Percentiles rank a stretch among this genome's conserved stretches.
Conservation (phyloP, 1,284 basidiomycete species). For the Austroboletus novae-zelandiae region DNA sequence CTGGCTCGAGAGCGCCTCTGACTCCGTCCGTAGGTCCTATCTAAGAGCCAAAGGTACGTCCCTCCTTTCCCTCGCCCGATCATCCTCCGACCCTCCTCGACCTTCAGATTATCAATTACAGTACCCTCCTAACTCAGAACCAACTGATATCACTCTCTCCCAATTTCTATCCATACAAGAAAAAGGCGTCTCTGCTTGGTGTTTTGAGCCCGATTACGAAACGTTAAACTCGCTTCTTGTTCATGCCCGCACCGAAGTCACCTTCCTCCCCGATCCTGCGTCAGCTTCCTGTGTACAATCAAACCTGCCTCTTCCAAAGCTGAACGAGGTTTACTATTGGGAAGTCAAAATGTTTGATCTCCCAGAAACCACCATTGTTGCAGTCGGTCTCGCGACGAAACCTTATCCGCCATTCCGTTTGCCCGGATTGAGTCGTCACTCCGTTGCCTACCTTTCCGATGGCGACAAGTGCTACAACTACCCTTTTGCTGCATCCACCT, state of each 20-base stretch:
- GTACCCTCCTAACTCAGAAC: slow-evolving; percentile 88
- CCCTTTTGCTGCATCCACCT: slow-evolving; percentile 87
- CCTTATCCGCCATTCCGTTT: slow-evolving; percentile 92
- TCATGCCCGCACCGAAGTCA: slow-evolving; percentile 91
- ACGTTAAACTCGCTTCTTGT: slow-evolving; percentile 88
- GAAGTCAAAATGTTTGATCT: slow-evolving; percentile 98
- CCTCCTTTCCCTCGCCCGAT: slow-evolving; percentile 1
- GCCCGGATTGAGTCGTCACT: slow-evolving; percentile 86
- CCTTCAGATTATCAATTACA: slow-evolving; percentile 81
- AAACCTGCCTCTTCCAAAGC: slow-evolving; percentile 89
- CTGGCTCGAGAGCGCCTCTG: slow-evolving; percentile 87
- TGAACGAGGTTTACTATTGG: slow-evolving; percentile 98
- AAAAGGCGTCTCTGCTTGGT: slow-evolving; percentile 97
- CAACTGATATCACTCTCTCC: slow-evolving; percentile 94
- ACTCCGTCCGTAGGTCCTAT: slow-evolving; percentile 71
- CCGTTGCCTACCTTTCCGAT: slow-evolving; percentile 95
- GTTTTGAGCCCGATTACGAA: slow-evolving; percentile 96
- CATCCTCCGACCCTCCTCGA: neutral
- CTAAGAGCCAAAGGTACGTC: slow-evolving; percentile 82
- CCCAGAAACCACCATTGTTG: slow-evolving; percentile 77
- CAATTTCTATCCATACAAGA: slow-evolving; percentile 98
- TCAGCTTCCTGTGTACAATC: slow-evolving; percentile 92
- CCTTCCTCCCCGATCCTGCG: slow-evolving; percentile 91
- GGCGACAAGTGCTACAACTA: slow-evolving; percentile 98
- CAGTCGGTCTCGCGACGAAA: slow-evolving; percentile 91